phyloP scores from a whole-genome alignment of 495 filamentous ascomycete species.

The Penicillium maclennaniae region DNA sequence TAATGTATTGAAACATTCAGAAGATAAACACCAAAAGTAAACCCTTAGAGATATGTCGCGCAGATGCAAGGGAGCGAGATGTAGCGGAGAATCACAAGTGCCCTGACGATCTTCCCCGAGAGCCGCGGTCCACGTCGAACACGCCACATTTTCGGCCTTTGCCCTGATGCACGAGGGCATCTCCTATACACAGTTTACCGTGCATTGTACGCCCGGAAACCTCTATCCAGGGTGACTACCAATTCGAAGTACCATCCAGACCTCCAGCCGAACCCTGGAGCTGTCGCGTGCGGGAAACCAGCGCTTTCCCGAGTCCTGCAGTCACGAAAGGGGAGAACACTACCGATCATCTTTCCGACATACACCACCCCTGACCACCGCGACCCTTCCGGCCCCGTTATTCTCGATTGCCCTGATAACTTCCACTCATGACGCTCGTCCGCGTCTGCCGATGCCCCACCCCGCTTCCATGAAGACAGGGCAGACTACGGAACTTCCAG shows the following conservation, averaged over 20 bases:
- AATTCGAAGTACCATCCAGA: not conserved
- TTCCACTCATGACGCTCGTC: conserved; percentile 26
- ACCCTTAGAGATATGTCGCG: not conserved
- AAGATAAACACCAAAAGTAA: not conserved
- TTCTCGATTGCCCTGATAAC: not conserved
- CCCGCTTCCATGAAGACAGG: conserved; percentile 36
- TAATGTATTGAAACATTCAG: not conserved
- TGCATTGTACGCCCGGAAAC: not conserved
- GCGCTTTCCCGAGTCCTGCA: conserved; percentile 8
- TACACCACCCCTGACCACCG: not conserved
- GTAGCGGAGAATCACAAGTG: conserved; percentile 23
- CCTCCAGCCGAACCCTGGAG: not conserved
- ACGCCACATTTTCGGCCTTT: conserved; percentile 14
- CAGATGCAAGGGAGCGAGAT: not conserved
- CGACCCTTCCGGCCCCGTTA: not conserved
- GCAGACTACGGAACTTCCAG: conserved; percentile 22
- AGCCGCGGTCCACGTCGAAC: conserved; percentile 33
- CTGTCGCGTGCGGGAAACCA: conserved; percentile 10
- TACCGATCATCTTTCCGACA: conserved; percentile 1
- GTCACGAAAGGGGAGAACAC: conserved; percentile 3
- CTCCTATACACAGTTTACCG: not conserved
- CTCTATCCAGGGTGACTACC: not conserved
- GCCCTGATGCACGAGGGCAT: conserved; percentile 9
- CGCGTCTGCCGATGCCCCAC: conserved; percentile 27
- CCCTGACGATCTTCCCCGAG: conserved; percentile 33